Evolutionary conservation across 495 filamentous ascomycete genomes (phyloP), one percentile per base, ranked within the genome.

Genomic region (Collariella sp.): DNA sequence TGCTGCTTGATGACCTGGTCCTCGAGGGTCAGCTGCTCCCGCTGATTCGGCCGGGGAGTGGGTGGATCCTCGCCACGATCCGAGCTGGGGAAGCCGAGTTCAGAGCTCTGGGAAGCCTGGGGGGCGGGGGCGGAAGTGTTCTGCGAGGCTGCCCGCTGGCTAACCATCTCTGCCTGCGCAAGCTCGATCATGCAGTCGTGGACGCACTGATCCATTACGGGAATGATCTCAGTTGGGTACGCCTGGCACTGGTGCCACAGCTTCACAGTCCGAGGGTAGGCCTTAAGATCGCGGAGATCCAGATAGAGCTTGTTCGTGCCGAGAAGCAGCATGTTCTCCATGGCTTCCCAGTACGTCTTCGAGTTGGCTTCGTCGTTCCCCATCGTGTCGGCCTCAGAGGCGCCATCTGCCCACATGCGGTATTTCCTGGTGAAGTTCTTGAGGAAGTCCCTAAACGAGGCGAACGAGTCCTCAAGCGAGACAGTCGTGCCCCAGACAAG

Each of bases 401-500:
- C 82, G 54, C 86, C 22, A 76, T 44, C 87, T 77, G 4, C 79
- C 79, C 62, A 89, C 85, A 46, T 83, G 73, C 7, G 87, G 83
- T 31, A 86, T 80, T 11, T 84, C 86, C 72, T 98, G 80, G 80
- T 97, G 80, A 94, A 98, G 42, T 80, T 79, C 57, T 79, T 73
- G 55, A 98, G 77, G 67, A 98, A 98, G 62, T 86, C 83, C 68
- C 90, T 83, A 74, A 98, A 95, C 26, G 83, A 88, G 48, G 75
- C 88, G 66, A 91, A 86, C 12, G 90, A 87, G 67, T 99, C 90
- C 50, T 86, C 82, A 39, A 97, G 84, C 1, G 91, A 94, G 52
- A 99, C 86, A 45, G 95, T 97, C 43, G 93, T 97, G 64, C 94
- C 93, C 94, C 94, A 99, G 54, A 99, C 91, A 36, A 95, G 82